Evolutionary conservation across 2,329 filamentous ascomycete species (phyloP), one percentile per base, ranked within the genome.

Genomic region (Fusarium nelsonii): DNA sequence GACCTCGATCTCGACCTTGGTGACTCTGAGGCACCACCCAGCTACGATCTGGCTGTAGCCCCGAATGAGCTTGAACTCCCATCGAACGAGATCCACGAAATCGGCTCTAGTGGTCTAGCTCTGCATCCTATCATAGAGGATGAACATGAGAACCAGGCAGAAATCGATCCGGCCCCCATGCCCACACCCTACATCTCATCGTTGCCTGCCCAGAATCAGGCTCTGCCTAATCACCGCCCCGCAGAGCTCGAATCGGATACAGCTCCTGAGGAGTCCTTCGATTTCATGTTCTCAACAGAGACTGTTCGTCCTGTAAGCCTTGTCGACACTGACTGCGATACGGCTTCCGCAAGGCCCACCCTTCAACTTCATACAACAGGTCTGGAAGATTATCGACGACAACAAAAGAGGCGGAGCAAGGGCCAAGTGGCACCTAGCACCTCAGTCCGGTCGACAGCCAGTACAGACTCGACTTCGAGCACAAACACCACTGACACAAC

Each of bases 61-160:
- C 76, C 69, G 36, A 23, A 34, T 18, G 60, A 80, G 46, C 76
- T 78, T 52, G 85, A 87, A 73, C 77, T 87, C 16, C 81, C 80
- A 18, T 81, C 83, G 8, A 84, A 78, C 49, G 84, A 85, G 74
- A 85, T 87, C 45, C 77, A 84, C 61, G 85, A 87, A 69, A 81
- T 87, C 62, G 85, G 86, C 73, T 86, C 85, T 6, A 77, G 73
- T 45, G 81, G 85, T 64, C 74, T 85, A 49, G 73, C 78, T 61
- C 68, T 77, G 26, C 65, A 74, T 37, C 69, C 73, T 23, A 77
- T 78, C 37, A 55, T 73, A 43, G 78, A 78, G 56, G 61, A 69
- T 45, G 54, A 64, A 36, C 16, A 40, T 30, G 58, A 53, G 41
- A 45, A 44, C 33, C 68, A 72, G 60, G 70, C 68, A 60, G 73